phyloP scores from a whole-genome alignment of 176 grass and related monocot species.

The Paspalum notatum region DNA sequence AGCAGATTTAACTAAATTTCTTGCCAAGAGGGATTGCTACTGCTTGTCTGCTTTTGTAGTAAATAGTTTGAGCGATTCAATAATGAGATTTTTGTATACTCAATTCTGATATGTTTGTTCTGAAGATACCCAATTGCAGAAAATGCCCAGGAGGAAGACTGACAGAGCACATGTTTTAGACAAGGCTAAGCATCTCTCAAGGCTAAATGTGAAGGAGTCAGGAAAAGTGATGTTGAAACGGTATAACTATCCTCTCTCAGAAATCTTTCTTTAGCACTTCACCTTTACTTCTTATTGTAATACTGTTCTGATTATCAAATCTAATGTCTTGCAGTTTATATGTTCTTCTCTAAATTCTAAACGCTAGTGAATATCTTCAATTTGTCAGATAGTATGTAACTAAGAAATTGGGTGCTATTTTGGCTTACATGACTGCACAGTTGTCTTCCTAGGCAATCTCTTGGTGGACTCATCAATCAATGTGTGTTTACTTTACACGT shows the following conservation, averaged over 20 bases:
- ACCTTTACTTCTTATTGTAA: slow-evolving; percentile 5
- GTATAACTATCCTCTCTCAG: slow-evolving; percentile 42
- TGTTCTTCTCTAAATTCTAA: neutral
- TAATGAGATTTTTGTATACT: neutral
- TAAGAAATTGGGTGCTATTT: neutral
- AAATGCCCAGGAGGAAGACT: slow-evolving; percentile 95
- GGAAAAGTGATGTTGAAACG: slow-evolving; percentile 96
- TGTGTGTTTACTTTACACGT: neutral
- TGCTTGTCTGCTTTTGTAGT: neutral
- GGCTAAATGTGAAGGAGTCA: slow-evolving; percentile 86
- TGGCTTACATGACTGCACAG: neutral
- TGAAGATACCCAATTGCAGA: slow-evolving; percentile 99
- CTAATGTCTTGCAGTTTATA: neutral
- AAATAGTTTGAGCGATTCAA: neutral
- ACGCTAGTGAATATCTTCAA: neutral
- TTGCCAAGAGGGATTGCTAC: neutral
- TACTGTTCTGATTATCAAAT: neutral
- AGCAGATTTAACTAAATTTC: neutral
- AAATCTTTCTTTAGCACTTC: neutral
- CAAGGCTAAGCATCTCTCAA: slow-evolving; percentile 87
- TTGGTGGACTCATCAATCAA: neutral
- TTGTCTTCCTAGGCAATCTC: neutral
- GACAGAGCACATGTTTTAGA: slow-evolving; percentile 93
- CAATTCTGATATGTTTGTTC: slow-evolving; percentile 67
- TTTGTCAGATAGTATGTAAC: slow-evolving; percentile 13